Conservation (phyloP, 1,139 yeast genomes). For the Keqinozyma sinolaborantium region DNA sequence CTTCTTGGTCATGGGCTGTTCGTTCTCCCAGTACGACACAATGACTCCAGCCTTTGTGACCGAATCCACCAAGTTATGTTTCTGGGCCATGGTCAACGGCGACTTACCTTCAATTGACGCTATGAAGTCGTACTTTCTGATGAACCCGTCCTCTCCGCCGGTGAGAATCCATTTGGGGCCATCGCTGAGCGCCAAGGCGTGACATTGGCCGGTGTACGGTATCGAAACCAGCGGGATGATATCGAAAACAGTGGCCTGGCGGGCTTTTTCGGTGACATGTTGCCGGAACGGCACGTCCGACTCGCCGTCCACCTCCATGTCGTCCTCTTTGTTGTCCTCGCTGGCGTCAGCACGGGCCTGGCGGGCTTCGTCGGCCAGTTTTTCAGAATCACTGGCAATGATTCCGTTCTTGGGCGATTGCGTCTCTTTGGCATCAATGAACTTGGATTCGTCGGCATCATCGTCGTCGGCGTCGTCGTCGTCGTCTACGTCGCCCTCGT, state of each 20-base stretch:
- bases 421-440: conserved; percentile 18
- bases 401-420: conserved; percentile 7
- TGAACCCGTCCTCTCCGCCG: conserved; percentile 96
- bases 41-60: conserved; percentile 82
- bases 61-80: conserved; percentile 84
- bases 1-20: conserved; percentile 61
- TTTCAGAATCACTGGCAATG: conserved; percentile 7
- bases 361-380: conserved; percentile 5
- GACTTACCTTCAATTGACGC: conserved; percentile 87
- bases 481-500: conserved; percentile 12
- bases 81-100: conserved; percentile 87
- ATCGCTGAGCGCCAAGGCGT: conserved; percentile 72
- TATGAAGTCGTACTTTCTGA: conserved; percentile 82
- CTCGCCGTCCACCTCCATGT: conserved; percentile 3
- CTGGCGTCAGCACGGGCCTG: conserved; percentile 6
- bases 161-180: conserved; percentile 88
- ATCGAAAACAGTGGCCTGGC: conserved; percentile 48
- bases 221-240: conserved; percentile 70
- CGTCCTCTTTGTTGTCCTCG: conserved; percentile 2
- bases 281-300: conserved; percentile 24
- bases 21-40: conserved; percentile 92
- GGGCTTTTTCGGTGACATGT: conserved; percentile 39
- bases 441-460: conserved; percentile 14
- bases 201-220: conserved; percentile 68
- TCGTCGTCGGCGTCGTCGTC: conserved; percentile 14